Conservation (phyloP, 306 rosid species). For the Corylus americana region DNA sequence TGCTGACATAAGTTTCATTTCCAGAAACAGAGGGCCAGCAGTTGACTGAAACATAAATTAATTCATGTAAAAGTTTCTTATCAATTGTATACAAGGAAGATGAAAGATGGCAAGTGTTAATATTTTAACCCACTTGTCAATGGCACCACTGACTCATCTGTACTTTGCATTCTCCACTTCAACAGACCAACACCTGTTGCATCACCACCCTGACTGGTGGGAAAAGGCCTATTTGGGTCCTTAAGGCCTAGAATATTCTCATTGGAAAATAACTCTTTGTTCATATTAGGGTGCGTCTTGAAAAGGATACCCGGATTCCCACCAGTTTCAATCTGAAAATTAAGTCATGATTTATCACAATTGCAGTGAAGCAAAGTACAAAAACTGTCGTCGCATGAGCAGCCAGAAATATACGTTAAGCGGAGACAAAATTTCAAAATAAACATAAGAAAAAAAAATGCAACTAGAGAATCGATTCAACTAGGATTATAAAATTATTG, state of each 20-base stretch:
- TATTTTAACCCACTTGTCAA: conserved; percentile 59
- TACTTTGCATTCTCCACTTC: conserved; percentile 94
- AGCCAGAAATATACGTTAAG: neutral
- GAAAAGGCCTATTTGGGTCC: conserved; percentile 88
- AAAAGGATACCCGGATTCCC: conserved; percentile 78
- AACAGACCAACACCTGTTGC: conserved; percentile 80
- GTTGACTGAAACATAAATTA: conserved; percentile 67
- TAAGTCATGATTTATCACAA: neutral
- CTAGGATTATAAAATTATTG: too few relatives aligned
- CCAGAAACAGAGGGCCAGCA: conserved; percentile 99
- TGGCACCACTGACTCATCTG: conserved; percentile 84
- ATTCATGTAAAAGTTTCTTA: conserved; percentile 18
- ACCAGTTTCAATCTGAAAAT: conserved; percentile 80
- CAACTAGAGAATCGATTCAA: neutral
- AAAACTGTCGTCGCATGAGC: neutral
- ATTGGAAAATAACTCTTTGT: conserved; percentile 84
- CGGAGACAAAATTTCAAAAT: neutral
- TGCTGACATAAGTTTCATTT: conserved; percentile 90
- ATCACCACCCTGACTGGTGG: conserved; percentile 84
- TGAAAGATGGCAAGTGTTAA: neutral
- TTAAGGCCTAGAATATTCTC: conserved; percentile 68
- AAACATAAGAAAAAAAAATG: neutral
- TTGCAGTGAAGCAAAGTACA: conserved; percentile 24
- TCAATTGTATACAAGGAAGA: conserved; percentile 10
- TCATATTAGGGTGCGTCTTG: conserved; percentile 99